Evolutionary conservation across 352 stramenopile species (phyloP), one percentile per base, ranked within the genome.

Genomic region (Pythium angustatum): DNA sequence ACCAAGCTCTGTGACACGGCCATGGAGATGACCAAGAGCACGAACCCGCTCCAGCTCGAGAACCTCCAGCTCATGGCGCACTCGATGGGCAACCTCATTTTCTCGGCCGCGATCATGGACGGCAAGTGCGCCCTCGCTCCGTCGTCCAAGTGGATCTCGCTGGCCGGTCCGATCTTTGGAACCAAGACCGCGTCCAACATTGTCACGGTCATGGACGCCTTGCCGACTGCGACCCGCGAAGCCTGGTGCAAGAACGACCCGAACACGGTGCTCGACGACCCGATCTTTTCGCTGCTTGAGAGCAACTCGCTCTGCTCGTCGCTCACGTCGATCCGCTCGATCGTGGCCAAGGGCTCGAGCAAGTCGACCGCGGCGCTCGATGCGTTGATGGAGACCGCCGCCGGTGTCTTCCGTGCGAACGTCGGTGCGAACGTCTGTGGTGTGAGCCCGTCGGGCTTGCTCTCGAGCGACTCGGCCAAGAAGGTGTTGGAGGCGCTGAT

Each of bases 1-100:
- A 44, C 50, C 5, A 49, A 78, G 27, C 53, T 81, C 14, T 81
- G 74, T 55, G 40, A 70, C 33, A 71, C 68, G 9, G 74, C 74
- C 10, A 28, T 69, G 17, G 47, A 40, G 6, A 54, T 78, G 34
- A 64, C 59, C n/a, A 30, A 49, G 12, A 66, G 31, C 40, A 56
- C 0, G 21, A 36, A 36, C 38, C 31, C 40, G 21, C 44, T 70
- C 12, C 27, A 57, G 9, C 62, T 78, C 21, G 53, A 76, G 43
- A 58, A 75, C 47, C 58, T 78, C 21, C 59, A 68, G 21, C 17
- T 81, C 27, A 55, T 81, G n/a, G 69, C 62, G 28, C 71, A 81
- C 53, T 81, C 74, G 49, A 81, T 76, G 58, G 74, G 71, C 24
- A 81, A 81, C 51, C 31, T 81, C 34, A 68, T 78, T 26, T 45